Conservation (phyloP, 2,329 filamentous ascomycete species). For the Coleophoma crateriformis region DNA sequence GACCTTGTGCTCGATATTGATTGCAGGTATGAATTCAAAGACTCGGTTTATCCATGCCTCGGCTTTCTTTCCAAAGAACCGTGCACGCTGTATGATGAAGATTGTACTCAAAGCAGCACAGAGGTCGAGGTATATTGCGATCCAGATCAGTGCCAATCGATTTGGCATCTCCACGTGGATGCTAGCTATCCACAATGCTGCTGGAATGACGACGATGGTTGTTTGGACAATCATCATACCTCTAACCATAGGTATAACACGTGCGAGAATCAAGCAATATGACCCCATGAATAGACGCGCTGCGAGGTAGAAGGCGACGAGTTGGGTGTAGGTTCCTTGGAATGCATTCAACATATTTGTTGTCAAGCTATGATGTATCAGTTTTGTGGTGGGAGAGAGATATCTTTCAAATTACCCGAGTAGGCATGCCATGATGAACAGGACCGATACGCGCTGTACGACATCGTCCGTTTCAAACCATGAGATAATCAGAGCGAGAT, state of each 20-base stretch:
- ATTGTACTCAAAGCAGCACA: slow-evolving; percentile 39
- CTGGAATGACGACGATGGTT: slow-evolving; percentile 38
- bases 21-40: slow-evolving; percentile 55
- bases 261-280: slow-evolving; percentile 41
- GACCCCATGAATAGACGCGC: slow-evolving; percentile 46
- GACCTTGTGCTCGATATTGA: slow-evolving; percentile 62
- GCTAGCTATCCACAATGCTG: slow-evolving; percentile 53
- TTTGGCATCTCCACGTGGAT: slow-evolving; percentile 49
- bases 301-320: slow-evolving; percentile 56
- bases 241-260: slow-evolving; percentile 51
- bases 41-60: slow-evolving; percentile 20
- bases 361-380: slow-evolving; percentile 37
- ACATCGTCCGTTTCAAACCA: slow-evolving; percentile 60
- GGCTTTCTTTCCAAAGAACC: slow-evolving; percentile 16
- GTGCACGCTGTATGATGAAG: slow-evolving; percentile 29
- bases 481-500: slow-evolving; percentile 48
- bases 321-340: slow-evolving; percentile 48
- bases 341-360: slow-evolving; percentile 57
- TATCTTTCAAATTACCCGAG: slow-evolving; percentile 36
- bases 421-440: slow-evolving; percentile 56
- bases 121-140: slow-evolving; percentile 49
- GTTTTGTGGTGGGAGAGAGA: not conserved
- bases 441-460: slow-evolving; percentile 48
- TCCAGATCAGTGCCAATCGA: slow-evolving; percentile 50
- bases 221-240: slow-evolving; percentile 46